These are phyloP conservation scores for Biancaea sappan DNA, from an alignment of 306 rosid genomes.

Conservation along the genomic window DNA sequence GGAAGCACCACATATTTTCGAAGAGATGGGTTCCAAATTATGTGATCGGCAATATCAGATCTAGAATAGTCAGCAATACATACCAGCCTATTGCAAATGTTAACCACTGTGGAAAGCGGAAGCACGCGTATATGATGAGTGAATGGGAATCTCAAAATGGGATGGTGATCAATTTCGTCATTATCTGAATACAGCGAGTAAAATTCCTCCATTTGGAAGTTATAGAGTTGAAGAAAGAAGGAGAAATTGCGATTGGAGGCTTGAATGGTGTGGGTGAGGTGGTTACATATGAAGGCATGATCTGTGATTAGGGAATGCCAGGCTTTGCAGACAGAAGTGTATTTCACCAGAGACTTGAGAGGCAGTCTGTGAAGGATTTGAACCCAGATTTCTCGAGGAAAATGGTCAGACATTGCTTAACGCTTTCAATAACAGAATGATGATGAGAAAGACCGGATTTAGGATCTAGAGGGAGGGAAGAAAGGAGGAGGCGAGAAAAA, in stretches of 20 bases:
- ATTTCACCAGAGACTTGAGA: constrained; percentile 4
- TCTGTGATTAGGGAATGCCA: constrained; percentile 8
- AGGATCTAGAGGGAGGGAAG: no score
- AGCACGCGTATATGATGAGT: background rate
- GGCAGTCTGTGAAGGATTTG: background rate
- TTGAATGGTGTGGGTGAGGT: background rate
- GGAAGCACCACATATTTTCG: constrained; percentile 5
- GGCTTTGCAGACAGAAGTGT: constrained; percentile 1
- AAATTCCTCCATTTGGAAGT: background rate
- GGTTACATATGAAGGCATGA: background rate
- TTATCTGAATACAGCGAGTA: background rate
- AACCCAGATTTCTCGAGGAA: background rate
- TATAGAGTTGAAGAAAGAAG: background rate
- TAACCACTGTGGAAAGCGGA: background rate
- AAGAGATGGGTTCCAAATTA: constrained; percentile 18
- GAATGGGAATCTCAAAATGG: background rate
- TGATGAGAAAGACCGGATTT: no score
- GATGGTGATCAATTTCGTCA: background rate
- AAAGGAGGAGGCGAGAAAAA: no score
- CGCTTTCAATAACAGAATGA: no score
- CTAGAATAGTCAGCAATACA: background rate
- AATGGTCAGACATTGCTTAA: background rate
- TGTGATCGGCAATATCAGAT: background rate
- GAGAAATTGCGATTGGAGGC: background rate
- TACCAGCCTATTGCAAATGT: constrained; percentile 15